Base-by-base conservation (phyloP, 257 asterid genomes). In the Salvia rosmarinus region DNA sequence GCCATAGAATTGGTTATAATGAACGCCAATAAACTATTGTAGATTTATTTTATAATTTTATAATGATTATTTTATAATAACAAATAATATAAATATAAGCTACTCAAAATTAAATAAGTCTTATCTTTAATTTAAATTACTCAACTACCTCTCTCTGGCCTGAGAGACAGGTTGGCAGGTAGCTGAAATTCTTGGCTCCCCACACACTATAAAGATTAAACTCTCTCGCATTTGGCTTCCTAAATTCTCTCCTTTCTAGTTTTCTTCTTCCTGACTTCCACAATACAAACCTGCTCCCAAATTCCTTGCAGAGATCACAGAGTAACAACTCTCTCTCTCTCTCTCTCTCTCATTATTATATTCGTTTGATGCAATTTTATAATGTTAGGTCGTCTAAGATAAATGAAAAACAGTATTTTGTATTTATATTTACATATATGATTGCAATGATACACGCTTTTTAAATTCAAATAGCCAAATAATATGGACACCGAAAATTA, bases 291-390 rank as follows among this genome's bases (percentile, higher is more conserved):
- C 46, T 16, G 8, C 8, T 32, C 46, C 7, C n/a, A 5, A 61
- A 35, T 2, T 60, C 16, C 9, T 19, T 17, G 7, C 20, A 9
- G 17, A 63, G 13, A 64, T 40, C 69, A 57, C 30, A 20, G 11
- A 64, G 70, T 64, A 64, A 13, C 0, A 13, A 3, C 21, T 21
- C 39, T 64, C 67, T 16, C 66, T 40, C 67, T 35, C 50, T 60
- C 30, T 35, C 28, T 39, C 17, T 37, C 9, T 1, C n/a, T 25
- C 4, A 12, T 28, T 19, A 8, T 56, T 25, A 25, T 52, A 19
- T 51, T 51, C 58, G 19, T 51, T 51, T 19, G 58, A 17, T 51
- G 30, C 25, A 17, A 20, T 0, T 54, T 8, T 21, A 9, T 54
- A 54, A 23, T 20, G 21, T 21, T 16, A 25, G 30, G 30, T 25